Conservation (phyloP, 2,329 filamentous ascomycete species). For the Aspergillus sp. region DNA sequence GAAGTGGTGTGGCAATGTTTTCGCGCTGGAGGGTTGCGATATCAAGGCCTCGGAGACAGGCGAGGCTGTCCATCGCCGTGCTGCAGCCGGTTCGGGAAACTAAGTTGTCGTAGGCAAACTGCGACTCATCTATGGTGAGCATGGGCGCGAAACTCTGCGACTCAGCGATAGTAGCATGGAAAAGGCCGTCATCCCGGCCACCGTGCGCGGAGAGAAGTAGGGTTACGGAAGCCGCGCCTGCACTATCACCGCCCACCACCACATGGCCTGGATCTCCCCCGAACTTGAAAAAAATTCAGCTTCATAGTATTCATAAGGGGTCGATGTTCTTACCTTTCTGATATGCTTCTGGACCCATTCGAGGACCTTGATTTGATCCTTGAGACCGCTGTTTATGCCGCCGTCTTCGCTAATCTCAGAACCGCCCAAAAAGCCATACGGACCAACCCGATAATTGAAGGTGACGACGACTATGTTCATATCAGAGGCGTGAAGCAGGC, state of each 20-base stretch:
- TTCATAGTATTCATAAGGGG: not conserved
- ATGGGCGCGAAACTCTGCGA: slow-evolving; percentile 54
- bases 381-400: slow-evolving; percentile 67
- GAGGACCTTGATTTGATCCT: slow-evolving; percentile 68
- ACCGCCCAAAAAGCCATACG: slow-evolving; percentile 69
- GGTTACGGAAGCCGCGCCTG: slow-evolving; percentile 64
- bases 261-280: slow-evolving; percentile 69
- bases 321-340: slow-evolving; percentile 33
- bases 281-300: slow-evolving; percentile 47
- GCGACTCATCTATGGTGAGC: slow-evolving; percentile 48
- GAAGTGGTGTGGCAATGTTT: slow-evolving; percentile 49
- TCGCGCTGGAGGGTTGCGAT: slow-evolving; percentile 45
- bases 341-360: slow-evolving; percentile 71
- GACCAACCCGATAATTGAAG: slow-evolving; percentile 75
- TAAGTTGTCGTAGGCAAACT: slow-evolving; percentile 55
- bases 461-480: slow-evolving; percentile 67
- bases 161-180: slow-evolving; percentile 55
- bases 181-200: slow-evolving; percentile 49
- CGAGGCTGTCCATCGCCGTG: slow-evolving; percentile 40
- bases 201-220: slow-evolving; percentile 61
- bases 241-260: slow-evolving; percentile 67
- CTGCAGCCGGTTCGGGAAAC: slow-evolving; percentile 51
- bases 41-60: slow-evolving; percentile 51
- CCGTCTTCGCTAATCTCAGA: slow-evolving; percentile 52
- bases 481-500: slow-evolving; percentile 59